These are phyloP conservation scores for Saccharomyces mikatae DNA, from an alignment of 805 yeast genomes.

Conservation along the genomic window DNA sequence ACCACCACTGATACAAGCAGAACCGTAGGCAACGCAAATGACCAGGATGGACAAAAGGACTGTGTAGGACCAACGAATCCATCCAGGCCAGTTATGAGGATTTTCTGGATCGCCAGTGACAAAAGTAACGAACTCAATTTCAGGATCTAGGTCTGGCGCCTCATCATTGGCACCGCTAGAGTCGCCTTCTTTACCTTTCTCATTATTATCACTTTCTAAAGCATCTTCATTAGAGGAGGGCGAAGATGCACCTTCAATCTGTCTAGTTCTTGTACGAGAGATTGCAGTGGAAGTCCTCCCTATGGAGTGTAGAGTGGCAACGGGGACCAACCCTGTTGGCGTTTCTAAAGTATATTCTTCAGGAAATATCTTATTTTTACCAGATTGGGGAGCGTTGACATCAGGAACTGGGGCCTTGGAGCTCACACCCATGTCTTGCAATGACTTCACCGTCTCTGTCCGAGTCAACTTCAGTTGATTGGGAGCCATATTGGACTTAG, in stretches of 20 bases:
- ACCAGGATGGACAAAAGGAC: slow-evolving; percentile 61
- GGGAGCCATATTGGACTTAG: neutral
- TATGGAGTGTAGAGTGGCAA: slow-evolving; percentile 55
- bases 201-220: slow-evolving; percentile 16
- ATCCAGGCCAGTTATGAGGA: slow-evolving; percentile 75
- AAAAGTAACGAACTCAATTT: slow-evolving; percentile 80
- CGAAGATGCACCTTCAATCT: slow-evolving; percentile 20
- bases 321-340: slow-evolving; percentile 79
- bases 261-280: slow-evolving; percentile 33
- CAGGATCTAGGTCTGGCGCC: slow-evolving; percentile 44
- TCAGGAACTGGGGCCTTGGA: slow-evolving; percentile 47
- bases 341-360: slow-evolving; percentile 90
- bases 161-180: slow-evolving; percentile 14
- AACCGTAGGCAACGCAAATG: slow-evolving; percentile 86
- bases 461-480: slow-evolving; percentile 31
- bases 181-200: slow-evolving; percentile 21
- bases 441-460: slow-evolving; percentile 69
- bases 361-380: slow-evolving; percentile 69
- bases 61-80: slow-evolving; percentile 58
- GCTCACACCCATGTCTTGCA: slow-evolving; percentile 56
- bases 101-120: slow-evolving; percentile 73
- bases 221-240: slow-evolving; percentile 23
- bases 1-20: slow-evolving; percentile 86
- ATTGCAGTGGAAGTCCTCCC: slow-evolving; percentile 45
- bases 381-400: slow-evolving; percentile 45